A percentile compares a stretch with the other conserved stretches of the same genome.
Conservation (phyloP, 1,284 basidiomycete species). For the Testicularia cyperi region DNA sequence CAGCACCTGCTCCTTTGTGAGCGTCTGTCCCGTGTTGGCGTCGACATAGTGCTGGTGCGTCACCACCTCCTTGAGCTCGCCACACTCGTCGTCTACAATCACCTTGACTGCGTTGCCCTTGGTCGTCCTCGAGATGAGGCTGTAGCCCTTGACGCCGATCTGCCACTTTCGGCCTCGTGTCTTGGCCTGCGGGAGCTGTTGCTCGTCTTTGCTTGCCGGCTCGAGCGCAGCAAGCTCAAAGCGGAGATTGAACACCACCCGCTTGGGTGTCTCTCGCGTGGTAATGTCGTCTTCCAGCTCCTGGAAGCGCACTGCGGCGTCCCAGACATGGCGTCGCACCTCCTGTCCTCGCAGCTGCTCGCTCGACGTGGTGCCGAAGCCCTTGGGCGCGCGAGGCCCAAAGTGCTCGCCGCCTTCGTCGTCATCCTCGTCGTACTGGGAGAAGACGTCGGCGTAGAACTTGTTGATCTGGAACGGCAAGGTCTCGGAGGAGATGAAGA, state of each 20-base stretch:
- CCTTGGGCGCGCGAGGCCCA: conserved; percentile 7
- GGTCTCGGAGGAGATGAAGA: conserved; percentile 78
- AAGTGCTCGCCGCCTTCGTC: conserved; percentile 10
- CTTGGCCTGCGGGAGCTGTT: conserved; percentile 44
- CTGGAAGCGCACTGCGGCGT: conserved; percentile 42
- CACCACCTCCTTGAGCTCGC: conserved; percentile 42
- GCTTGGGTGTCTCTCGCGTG: conserved; percentile 74
- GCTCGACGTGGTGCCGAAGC: conserved; percentile 14
- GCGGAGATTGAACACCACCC: conserved; percentile 79
- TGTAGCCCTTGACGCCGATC: conserved; percentile 84
- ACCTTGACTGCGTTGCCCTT: conserved; percentile 51
- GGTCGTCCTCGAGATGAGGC: conserved; percentile 34
- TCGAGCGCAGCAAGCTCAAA: conserved; percentile 69
- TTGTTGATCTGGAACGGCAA: conserved; percentile 64
- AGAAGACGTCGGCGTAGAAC: conserved; percentile 66
- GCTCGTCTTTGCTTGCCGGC: conserved; percentile 3
- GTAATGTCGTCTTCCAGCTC: conserved; percentile 57
- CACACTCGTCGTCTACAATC: conserved; percentile 42
- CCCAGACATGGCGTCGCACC: conserved; percentile 34
- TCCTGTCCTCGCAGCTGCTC: conserved; percentile 32
- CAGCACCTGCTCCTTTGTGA: conserved; percentile 70
- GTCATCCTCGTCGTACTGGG: conserved; percentile 51
- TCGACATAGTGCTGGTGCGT: conserved; percentile 68
- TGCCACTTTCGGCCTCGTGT: conserved; percentile 67
- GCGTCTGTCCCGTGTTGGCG: conserved; percentile 66